Percentiles rank a stretch among this genome's conserved stretches.
Evolutionary conservation across 1,139 yeast species (phyloP).

Genomic region (Sugiyamaella novakii): DNA sequence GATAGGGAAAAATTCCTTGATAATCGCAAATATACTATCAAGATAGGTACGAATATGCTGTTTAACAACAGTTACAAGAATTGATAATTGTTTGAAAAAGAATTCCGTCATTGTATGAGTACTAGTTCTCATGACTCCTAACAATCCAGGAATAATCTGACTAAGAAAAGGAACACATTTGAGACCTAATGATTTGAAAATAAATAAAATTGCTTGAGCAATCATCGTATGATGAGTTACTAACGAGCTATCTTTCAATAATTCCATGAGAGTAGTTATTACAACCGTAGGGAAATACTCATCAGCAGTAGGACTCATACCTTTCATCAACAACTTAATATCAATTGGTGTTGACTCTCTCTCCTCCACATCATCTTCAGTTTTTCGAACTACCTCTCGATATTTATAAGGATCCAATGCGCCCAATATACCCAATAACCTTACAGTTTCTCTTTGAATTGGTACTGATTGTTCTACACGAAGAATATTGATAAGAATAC

Average conservation of each 20-base stretch:
- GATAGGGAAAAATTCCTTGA: constrained; percentile 72
- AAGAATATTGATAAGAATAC: constrained; percentile 76
- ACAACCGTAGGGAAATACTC: constrained; percentile 97
- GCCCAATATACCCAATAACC: constrained; percentile 88
- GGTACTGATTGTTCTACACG: constrained; percentile 75
- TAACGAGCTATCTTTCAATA: constrained; percentile 80
- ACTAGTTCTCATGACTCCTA: constrained; percentile 82
- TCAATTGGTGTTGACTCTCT: constrained; percentile 90
- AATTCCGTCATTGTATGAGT: constrained; percentile 82
- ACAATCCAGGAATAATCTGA: constrained; percentile 84
- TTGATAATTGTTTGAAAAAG: constrained; percentile 85
- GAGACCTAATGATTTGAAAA: constrained; percentile 84
- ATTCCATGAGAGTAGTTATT: constrained; percentile 77
- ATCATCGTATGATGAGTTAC: constrained; percentile 87
- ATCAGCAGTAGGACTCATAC: constrained; percentile 90
- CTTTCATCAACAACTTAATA: constrained; percentile 85
- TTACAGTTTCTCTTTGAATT: constrained; percentile 82
- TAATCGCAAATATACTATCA: constrained; percentile 71
- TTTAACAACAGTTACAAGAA: constrained; percentile 77
- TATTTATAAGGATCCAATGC: constrained; percentile 96
- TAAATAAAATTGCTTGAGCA: constrained; percentile 87
- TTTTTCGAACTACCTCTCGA: constrained; percentile 81
- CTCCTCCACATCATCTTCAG: constrained; percentile 57
- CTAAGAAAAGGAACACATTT: constrained; percentile 86
- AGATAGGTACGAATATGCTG: constrained; percentile 87